phyloP scores from a whole-genome alignment of 805 yeast species.

The Dipodascus geniculatus region DNA sequence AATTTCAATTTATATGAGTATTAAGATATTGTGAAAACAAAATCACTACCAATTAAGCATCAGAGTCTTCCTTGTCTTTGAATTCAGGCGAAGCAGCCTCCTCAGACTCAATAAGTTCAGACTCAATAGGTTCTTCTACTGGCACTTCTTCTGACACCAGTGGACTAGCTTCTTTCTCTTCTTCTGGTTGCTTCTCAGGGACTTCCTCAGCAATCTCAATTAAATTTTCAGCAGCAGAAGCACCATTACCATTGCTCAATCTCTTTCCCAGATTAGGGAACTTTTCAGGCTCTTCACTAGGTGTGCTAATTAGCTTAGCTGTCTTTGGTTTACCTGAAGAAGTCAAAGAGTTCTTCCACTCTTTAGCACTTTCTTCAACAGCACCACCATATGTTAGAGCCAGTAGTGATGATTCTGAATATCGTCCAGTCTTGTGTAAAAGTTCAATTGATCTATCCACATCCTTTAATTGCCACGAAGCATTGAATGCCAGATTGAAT shows the following conservation, averaged over 20 bases:
- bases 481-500: slow-evolving; percentile 82
- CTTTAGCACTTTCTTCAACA: slow-evolving; percentile 36
- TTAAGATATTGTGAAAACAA: neutral
- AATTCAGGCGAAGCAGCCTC: neutral
- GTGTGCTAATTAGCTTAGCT: slow-evolving; percentile 48
- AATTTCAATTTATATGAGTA: neutral
- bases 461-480: slow-evolving; percentile 80
- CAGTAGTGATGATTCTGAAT: slow-evolving; percentile 76
- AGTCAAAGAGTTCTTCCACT: slow-evolving; percentile 57
- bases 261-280: neutral
- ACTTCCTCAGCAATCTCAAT: neutral
- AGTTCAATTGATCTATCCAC: slow-evolving; percentile 49
- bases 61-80: neutral
- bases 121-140: neutral
- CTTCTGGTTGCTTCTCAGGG: neutral
- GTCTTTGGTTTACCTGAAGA: slow-evolving; percentile 41
- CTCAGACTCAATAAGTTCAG: too few relatives aligned
- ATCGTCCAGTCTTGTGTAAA: slow-evolving; percentile 54
- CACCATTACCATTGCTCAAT: neutral
- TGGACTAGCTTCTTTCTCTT: neutral
- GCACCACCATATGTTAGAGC: slow-evolving; percentile 57
- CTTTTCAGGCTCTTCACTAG: slow-evolving; percentile 22
- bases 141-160: neutral
- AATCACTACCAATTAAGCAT: neutral
- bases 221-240: neutral